These are phyloP conservation scores for Coemansia sp. DNA, from an alignment of 192 early-diverging fungal genomes.

Conservation along the genomic window DNA sequence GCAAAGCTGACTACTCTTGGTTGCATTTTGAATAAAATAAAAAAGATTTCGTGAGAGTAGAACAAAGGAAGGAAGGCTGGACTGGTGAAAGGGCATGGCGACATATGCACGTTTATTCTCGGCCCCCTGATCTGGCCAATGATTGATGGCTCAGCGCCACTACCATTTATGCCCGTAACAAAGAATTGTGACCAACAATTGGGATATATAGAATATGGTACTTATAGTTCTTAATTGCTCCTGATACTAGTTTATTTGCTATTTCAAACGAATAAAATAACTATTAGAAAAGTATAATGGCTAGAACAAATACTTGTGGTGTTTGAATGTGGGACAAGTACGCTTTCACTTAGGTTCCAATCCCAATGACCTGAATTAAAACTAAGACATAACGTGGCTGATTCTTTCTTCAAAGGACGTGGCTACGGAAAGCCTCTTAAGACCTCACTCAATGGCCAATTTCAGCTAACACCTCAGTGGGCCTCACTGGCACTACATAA, in stretches of 20 bases:
- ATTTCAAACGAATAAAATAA: neutral
- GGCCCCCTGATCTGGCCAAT: conserved; percentile 1
- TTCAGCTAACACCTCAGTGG: no score
- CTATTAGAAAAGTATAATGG: no score
- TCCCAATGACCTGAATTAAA: no score
- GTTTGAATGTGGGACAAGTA: no score
- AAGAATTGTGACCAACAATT: neutral
- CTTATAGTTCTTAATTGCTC: neutral
- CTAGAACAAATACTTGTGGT: no score
- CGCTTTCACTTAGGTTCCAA: no score
- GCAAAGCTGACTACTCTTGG: conserved; percentile 39
- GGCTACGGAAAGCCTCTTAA: no score
- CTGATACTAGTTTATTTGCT: neutral
- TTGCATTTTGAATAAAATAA: conserved; percentile 24
- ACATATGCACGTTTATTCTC: neutral
- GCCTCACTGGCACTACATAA: no score
- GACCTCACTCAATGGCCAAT: no score
- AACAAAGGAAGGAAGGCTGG: conserved; percentile 2
- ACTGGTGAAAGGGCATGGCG: neutral
- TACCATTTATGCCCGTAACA: no score
- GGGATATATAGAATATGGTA: neutral
- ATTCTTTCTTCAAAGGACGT: no score
- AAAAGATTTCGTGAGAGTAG: neutral
- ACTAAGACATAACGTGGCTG: no score
- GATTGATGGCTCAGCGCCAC: neutral